These are phyloP conservation scores for Hippophae rhamnoides DNA, from an alignment of 306 rosid species.

Conservation along the genomic window DNA sequence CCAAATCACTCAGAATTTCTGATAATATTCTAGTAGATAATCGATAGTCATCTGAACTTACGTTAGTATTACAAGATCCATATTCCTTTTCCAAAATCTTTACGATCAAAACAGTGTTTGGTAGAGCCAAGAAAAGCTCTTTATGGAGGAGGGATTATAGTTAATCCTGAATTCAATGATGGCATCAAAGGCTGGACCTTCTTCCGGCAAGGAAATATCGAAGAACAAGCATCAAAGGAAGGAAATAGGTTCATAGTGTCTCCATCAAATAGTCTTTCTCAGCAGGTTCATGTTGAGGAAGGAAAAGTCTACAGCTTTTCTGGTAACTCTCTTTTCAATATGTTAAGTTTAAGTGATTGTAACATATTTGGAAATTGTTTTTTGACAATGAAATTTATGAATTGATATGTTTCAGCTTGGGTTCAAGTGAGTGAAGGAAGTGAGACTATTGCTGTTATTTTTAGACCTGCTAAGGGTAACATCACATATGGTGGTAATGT, in stretches of 20 bases:
- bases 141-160: constrained; percentile 71
- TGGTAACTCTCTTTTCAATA: constrained; percentile 27
- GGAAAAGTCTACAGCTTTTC: constrained; percentile 45
- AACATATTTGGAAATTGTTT: background rate
- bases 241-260: constrained; percentile 58
- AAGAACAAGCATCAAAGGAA: constrained; percentile 33
- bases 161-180: constrained; percentile 60
- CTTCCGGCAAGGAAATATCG: constrained; percentile 45
- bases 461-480: constrained; percentile 26
- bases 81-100: too few species aligned
- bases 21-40: background rate
- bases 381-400: background rate
- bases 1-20: too few species aligned
- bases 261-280: constrained; percentile 46
- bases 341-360: background rate
- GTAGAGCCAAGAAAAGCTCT: constrained; percentile 40
- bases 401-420: constrained; percentile 41
- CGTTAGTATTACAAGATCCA: background rate
- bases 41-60: background rate
- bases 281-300: constrained; percentile 42
- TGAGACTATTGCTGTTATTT: constrained; percentile 40
- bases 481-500: constrained; percentile 36
- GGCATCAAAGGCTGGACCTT: constrained; percentile 49
- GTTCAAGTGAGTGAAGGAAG: constrained; percentile 60
- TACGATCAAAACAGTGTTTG: constrained; percentile 43